Conservation (phyloP, 1,139 yeast genomes). For the Kodamaea arcana region DNA sequence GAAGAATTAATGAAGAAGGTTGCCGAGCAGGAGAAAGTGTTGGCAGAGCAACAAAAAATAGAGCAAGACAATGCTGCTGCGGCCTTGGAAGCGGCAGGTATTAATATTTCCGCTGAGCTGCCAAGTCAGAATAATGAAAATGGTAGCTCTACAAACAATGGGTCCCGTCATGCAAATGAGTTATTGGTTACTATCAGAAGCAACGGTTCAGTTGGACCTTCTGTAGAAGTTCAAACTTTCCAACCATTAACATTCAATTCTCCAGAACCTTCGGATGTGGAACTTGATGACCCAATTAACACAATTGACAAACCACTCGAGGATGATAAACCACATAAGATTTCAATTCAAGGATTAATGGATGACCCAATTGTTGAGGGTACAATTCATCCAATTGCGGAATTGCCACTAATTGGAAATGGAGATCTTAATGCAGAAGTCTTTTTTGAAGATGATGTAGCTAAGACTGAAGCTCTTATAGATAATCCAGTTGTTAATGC, state of each 20-base stretch:
- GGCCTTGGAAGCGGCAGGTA: background rate
- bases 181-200: constrained; percentile 4
- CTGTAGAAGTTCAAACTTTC: background rate
- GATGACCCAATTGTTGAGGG: too few relatives aligned
- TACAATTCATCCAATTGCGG: too few relatives aligned
- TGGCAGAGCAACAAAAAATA: background rate
- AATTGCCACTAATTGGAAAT: too few relatives aligned
- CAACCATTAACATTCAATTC: background rate
- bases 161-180: constrained; percentile 1
- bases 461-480: too few relatives aligned
- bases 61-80: background rate
- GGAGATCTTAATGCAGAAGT: too few relatives aligned
- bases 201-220: constrained; percentile 2
- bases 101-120: background rate
- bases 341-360: too few relatives aligned
- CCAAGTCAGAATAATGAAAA: background rate
- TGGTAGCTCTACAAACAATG: background rate
- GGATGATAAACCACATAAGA: too few relatives aligned
- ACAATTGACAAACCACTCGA: too few relatives aligned
- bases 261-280: too few relatives aligned
- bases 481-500: too few relatives aligned
- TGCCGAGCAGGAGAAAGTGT: constrained; percentile 19
- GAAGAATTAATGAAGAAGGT: constrained; percentile 15
- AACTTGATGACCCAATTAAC: too few relatives aligned
- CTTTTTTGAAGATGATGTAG: too few relatives aligned